A percentile compares a stretch with the other conserved stretches of the same genome.
Conservation (phyloP, 768 basidiomycete species). For the Lactarius hengduanensis region DNA sequence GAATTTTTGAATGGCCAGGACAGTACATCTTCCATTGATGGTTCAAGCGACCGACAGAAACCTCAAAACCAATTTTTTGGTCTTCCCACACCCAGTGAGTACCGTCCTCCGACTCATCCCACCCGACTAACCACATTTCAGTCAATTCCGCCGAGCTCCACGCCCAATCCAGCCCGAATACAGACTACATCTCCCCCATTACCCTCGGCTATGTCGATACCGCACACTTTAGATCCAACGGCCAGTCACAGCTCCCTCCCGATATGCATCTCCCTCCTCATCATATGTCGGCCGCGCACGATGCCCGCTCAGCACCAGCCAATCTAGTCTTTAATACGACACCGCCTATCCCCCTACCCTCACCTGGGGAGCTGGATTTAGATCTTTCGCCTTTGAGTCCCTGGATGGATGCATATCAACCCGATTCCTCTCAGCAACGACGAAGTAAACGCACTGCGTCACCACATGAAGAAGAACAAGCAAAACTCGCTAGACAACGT, state of each 20-base stretch:
- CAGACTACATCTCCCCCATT: slow-evolving; percentile 64
- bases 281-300: slow-evolving; percentile 31
- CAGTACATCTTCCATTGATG: slow-evolving; percentile 35
- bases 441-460: slow-evolving; percentile 27
- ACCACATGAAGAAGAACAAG: slow-evolving; percentile 24
- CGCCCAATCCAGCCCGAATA: slow-evolving; percentile 47
- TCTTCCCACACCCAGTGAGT: slow-evolving; percentile 67
- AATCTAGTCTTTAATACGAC: slow-evolving; percentile 62
- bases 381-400: slow-evolving; percentile 81
- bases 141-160: slow-evolving; percentile 59
- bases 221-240: slow-evolving; percentile 33
- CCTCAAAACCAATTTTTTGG: slow-evolving; percentile 37
- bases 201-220: slow-evolving; percentile 43
- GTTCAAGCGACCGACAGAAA: slow-evolving; percentile 32
- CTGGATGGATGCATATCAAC: slow-evolving; percentile 64
- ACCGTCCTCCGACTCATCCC: slow-evolving; percentile 26
- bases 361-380: slow-evolving; percentile 57
- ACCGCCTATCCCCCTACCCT: slow-evolving; percentile 42
- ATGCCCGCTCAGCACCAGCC: slow-evolving; percentile 63
- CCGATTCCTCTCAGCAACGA: slow-evolving; percentile 34
- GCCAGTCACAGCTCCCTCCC: slow-evolving; percentile 25
- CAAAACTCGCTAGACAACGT: slow-evolving; percentile 22
- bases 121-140: not conserved
- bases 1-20: slow-evolving; percentile 38
- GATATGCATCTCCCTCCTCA: slow-evolving; percentile 33